Evolutionary conservation across 108 stramenopile species (phyloP), one percentile per base, ranked within the genome.

Genomic region (Craspedostauros australis): DNA sequence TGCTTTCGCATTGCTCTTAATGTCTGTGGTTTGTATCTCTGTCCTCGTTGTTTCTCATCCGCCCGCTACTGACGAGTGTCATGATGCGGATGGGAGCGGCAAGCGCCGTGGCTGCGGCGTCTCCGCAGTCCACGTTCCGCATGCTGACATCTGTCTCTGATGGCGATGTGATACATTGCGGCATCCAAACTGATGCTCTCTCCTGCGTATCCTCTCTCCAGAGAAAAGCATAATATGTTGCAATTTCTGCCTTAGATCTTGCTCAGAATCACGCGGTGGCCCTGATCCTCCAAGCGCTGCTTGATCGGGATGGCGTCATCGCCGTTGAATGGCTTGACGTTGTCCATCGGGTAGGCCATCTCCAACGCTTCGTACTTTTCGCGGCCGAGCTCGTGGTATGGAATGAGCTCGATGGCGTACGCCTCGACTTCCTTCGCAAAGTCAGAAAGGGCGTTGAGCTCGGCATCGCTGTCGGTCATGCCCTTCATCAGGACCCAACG

Each of bases 401-500:
- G 81, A 26, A 82, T 60, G 14, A 82, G 67, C 44, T 82, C 76
- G 16, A 82, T 65, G 25, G 59, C 57, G 34, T 63, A 50, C 11
- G 73, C 57, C 9, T 34, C 44, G 2, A 77, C 54, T 32, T 77
- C 73, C 39, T 75, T 67, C 6, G 80, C 70, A 72, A 82, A 82
- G 18, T 51, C 51, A 24, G 56, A 43, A 11, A 82, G 59, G 5
- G 61, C 64, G 4, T 75, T 39, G 11, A 82, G 22, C 60, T 82
- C 81, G 18, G 39, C 23, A 27, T 76, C 75, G 0, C 75, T 66
- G 46, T 82, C 81, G 16, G 81, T 82, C 46, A 82, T 50, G 19
- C 41, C 80, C 27, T 75, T 61, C 47, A 82, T 16, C 3, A 82
- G 46, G 15, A 82, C 80, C 80, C 80, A 82, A 9, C 80, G 60